These are phyloP conservation scores for Ustilago xerochloae DNA, from an alignment of 1,284 basidiomycete species.

Conservation along the genomic window DNA sequence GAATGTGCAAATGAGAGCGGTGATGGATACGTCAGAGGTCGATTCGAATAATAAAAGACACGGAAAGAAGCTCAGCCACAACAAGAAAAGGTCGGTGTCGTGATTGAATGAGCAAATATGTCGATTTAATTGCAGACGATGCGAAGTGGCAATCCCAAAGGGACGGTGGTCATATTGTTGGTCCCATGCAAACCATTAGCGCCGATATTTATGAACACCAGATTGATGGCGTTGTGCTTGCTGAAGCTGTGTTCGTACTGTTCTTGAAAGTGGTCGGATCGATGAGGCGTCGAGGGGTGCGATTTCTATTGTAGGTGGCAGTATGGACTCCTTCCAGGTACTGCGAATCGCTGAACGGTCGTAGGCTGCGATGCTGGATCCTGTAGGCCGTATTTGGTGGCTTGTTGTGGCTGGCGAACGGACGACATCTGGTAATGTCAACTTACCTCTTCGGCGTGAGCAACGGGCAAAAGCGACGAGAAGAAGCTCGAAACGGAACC, in stretches of 20 bases:
- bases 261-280: no score
- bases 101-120: neutral
- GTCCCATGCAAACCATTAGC: no score
- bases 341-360: neutral
- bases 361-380: neutral
- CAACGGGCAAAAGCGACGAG: constrained; percentile 54
- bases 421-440: neutral
- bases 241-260: no score
- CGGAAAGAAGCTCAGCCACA: neutral
- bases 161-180: no score
- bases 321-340: no score
- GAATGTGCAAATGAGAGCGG: neutral
- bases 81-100: neutral
- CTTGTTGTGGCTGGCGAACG: neutral
- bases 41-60: neutral
- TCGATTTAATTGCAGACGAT: neutral
- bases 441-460: constrained; percentile 58
- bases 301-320: neutral
- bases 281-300: no score
- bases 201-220: no score
- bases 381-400: neutral
- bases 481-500: constrained; percentile 52
- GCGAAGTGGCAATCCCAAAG: no score
- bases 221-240: no score
- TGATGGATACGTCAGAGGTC: constrained; percentile 4